phyloP scores from a whole-genome alignment of 192 early-diverging fungal genomes.

The Pilaira anomala region DNA sequence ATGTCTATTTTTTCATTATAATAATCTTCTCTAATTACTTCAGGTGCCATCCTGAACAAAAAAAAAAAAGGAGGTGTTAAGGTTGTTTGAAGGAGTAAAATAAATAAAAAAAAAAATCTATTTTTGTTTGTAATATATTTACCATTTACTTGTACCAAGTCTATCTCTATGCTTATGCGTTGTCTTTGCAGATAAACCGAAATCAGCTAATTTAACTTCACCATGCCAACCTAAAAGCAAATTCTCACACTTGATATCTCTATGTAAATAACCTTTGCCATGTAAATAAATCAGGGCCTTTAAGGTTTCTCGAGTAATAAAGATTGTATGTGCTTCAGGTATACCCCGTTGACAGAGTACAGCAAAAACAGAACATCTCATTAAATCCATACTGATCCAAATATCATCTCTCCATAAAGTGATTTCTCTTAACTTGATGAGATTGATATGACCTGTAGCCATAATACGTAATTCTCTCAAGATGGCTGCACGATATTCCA shows the following conservation, averaged over 20 bases:
- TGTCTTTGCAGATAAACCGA: constrained; percentile 35
- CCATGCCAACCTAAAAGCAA: constrained; percentile 40
- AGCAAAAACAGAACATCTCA: constrained; percentile 41
- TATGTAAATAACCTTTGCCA: constrained; percentile 40
- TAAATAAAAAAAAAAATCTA: no score
- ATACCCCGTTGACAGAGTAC: constrained; percentile 41
- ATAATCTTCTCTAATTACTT: constrained; percentile 42
- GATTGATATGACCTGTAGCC: constrained; percentile 32
- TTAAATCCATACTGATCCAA: constrained; percentile 43
- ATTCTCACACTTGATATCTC: constrained; percentile 50
- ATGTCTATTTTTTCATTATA: constrained; percentile 50
- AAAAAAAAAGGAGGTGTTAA: background rate
- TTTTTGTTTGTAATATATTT: no score
- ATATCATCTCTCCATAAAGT: constrained; percentile 37
- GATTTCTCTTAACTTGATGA: constrained; percentile 37
- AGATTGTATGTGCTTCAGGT: constrained; percentile 39
- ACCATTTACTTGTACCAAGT: constrained; percentile 42
- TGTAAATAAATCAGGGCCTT: constrained; percentile 43
- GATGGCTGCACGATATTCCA: constrained; percentile 37
- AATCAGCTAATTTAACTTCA: constrained; percentile 45
- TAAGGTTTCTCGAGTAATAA: constrained; percentile 37
- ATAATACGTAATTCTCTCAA: constrained; percentile 39
- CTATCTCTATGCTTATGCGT: constrained; percentile 30
- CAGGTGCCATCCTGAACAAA: constrained; percentile 46
- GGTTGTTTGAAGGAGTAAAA: no score